Evolutionary conservation across 768 basidiomycete species (phyloP).

Genomic region (Rhizopogon rudus): DNA sequence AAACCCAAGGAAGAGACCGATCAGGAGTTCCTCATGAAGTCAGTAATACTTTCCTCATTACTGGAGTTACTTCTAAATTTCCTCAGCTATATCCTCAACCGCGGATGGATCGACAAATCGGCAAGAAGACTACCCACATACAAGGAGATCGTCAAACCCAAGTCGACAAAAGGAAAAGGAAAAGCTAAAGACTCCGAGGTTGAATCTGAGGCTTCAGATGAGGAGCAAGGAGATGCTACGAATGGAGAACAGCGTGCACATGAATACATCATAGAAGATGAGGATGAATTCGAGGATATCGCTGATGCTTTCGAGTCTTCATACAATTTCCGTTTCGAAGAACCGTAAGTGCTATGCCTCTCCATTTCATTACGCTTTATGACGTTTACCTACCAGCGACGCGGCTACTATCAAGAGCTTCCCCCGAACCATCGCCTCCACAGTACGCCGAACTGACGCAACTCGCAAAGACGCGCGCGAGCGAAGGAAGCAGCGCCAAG

Average conservation of each 20-base stretch:
- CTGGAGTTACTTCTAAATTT: not conserved
- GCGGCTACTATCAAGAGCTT: slow-evolving; percentile 64
- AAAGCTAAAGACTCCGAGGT: slow-evolving; percentile 2
- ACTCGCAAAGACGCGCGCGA: slow-evolving; percentile 83
- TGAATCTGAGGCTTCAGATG: slow-evolving; percentile 17
- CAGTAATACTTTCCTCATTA: slow-evolving; percentile 23
- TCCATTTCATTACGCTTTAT: not conserved
- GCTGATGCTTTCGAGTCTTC: slow-evolving; percentile 92
- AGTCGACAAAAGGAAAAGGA: slow-evolving; percentile 9
- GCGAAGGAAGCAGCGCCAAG: slow-evolving; percentile 71
- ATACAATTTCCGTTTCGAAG: slow-evolving; percentile 98
- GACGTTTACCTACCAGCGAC: slow-evolving; percentile 37
- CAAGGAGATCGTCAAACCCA: slow-evolving; percentile 57
- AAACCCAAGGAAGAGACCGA: slow-evolving; percentile 16
- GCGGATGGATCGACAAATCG: slow-evolving; percentile 92
- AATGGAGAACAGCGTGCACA: slow-evolving; percentile 22
- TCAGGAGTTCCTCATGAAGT: slow-evolving; percentile 91
- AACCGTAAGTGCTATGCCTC: slow-evolving; percentile 57
- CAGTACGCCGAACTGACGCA: slow-evolving; percentile 69
- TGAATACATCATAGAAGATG: slow-evolving; percentile 40
- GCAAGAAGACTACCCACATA: slow-evolving; percentile 78
- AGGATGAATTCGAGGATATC: slow-evolving; percentile 84
- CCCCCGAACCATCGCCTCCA: slow-evolving; percentile 65
- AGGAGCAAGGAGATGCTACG: slow-evolving; percentile 19
- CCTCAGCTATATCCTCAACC: slow-evolving; percentile 88